These are phyloP conservation scores for Umbelopsis sp. DNA, from an alignment of 192 early-diverging fungal genomes.

Conservation along the genomic window DNA sequence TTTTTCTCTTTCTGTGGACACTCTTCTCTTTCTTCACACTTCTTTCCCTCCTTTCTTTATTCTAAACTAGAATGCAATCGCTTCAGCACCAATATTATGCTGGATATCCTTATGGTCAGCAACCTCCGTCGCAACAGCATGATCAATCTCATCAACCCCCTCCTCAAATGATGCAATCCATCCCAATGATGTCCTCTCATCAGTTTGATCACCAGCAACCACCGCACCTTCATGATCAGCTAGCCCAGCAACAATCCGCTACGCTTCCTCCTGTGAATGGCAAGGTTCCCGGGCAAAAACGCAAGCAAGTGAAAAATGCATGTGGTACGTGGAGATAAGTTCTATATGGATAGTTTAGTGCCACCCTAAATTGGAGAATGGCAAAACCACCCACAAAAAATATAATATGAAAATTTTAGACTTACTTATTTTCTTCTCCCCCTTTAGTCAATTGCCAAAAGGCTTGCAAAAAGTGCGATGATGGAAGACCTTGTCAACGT, in stretches of 20 bases:
- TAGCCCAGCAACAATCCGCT: slow-evolving; percentile 29
- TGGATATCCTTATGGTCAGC: slow-evolving; percentile 19
- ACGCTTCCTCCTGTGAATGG: slow-evolving; percentile 14
- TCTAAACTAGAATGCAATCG: slow-evolving; percentile 10
- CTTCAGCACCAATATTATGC: slow-evolving; percentile 20
- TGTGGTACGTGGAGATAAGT: slow-evolving; percentile 19
- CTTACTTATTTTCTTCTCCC: slow-evolving; percentile 12
- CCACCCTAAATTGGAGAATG: no score
- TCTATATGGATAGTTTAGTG: no score
- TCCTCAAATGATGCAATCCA: slow-evolving; percentile 8
- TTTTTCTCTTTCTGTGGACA: neutral
- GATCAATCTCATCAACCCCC: slow-evolving; percentile 20
- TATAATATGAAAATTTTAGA: neutral
- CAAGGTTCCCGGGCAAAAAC: slow-evolving; percentile 22
- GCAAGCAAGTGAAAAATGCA: slow-evolving; percentile 37
- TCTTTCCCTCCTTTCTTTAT: slow-evolving; percentile 16
- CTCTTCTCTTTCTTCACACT: neutral
- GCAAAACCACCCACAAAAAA: no score
- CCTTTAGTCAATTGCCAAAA: slow-evolving; percentile 79
- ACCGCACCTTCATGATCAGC: slow-evolving; percentile 7
- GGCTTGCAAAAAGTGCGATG: slow-evolving; percentile 92
- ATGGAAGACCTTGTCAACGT: slow-evolving; percentile 79
- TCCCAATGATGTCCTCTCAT: slow-evolving; percentile 18
- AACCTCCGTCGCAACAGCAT: slow-evolving; percentile 15
- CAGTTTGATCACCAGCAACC: slow-evolving; percentile 21